These are phyloP conservation scores for Aquilaria sinensis DNA, from an alignment of 345 rosid genomes.

Conservation along the genomic window DNA sequence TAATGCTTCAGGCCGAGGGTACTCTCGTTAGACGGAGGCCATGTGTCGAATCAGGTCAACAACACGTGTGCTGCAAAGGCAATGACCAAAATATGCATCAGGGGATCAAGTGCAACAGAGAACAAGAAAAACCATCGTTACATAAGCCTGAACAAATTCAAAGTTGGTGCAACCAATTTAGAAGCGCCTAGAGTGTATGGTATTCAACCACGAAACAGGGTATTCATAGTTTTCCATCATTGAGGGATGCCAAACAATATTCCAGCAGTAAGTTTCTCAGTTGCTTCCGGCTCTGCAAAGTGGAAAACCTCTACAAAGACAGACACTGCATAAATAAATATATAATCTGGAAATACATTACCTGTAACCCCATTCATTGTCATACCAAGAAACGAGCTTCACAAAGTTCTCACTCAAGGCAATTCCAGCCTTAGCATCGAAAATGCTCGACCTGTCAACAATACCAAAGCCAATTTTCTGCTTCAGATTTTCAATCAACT, in stretches of 20 bases:
- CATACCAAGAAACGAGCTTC: constrained; percentile 51
- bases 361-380: constrained; percentile 60
- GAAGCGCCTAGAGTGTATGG: too few species aligned
- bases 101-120: neutral
- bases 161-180: too few species aligned
- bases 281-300: neutral
- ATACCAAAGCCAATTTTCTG: too few species aligned
- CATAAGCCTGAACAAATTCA: too few species aligned
- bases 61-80: constrained; percentile 38
- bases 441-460: constrained; percentile 44
- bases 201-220: too few species aligned
- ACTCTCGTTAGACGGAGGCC: constrained; percentile 8
- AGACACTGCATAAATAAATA: too few species aligned
- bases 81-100: neutral
- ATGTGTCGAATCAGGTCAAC: constrained; percentile 54
- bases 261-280: too few species aligned
- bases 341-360: constrained; percentile 5
- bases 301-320: neutral
- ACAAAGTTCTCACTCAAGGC: constrained; percentile 33
- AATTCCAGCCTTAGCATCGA: constrained; percentile 56
- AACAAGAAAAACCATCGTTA: too few species aligned
- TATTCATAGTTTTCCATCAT: too few species aligned
- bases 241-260: too few species aligned
- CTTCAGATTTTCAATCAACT: too few species aligned
- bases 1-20: too few species aligned